phyloP scores from a whole-genome alignment of 2,329 filamentous ascomycete genomes.

The Paraphoma sp. region DNA sequence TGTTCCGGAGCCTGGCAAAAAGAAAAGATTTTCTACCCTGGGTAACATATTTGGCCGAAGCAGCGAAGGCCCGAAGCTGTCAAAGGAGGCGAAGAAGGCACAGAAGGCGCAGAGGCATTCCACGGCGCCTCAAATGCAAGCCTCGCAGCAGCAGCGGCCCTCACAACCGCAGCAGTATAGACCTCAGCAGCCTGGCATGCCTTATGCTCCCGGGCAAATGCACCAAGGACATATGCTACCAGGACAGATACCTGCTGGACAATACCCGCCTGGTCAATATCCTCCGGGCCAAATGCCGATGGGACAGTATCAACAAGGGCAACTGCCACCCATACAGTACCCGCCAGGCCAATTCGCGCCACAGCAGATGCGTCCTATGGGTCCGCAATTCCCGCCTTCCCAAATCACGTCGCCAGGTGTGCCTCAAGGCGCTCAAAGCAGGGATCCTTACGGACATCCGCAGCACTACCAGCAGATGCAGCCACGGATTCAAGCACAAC shows the following conservation, averaged over 20 bases:
- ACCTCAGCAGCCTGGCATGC: conserved; percentile 23
- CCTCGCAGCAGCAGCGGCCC: conserved; percentile 19
- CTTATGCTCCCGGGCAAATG: conserved; percentile 16
- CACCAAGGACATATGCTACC: conserved; percentile 16
- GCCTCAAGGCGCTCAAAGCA: conserved; percentile 16
- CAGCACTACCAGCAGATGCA: conserved; percentile 17
- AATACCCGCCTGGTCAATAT: conserved; percentile 16
- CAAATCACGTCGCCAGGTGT: conserved; percentile 19
- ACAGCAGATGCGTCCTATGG: conserved; percentile 19
- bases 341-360: background rate
- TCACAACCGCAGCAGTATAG: conserved; percentile 22
- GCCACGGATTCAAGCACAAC: conserved; percentile 8
- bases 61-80: conserved; percentile 43
- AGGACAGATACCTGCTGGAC: conserved; percentile 5
- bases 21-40: conserved; percentile 55
- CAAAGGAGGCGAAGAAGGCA: conserved; percentile 46
- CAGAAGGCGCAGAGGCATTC: conserved; percentile 38
- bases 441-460: conserved; percentile 16
- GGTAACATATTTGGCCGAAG: conserved; percentile 53
- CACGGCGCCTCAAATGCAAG: conserved; percentile 20
- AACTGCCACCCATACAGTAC: conserved; percentile 14
- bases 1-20: conserved; percentile 40
- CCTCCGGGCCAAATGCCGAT: conserved; percentile 12
- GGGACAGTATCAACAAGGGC: conserved; percentile 10
- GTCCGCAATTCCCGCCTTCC: conserved; percentile 12